Conservation (phyloP, 441 rosid genomes). For the Caryocar brasiliense region DNA sequence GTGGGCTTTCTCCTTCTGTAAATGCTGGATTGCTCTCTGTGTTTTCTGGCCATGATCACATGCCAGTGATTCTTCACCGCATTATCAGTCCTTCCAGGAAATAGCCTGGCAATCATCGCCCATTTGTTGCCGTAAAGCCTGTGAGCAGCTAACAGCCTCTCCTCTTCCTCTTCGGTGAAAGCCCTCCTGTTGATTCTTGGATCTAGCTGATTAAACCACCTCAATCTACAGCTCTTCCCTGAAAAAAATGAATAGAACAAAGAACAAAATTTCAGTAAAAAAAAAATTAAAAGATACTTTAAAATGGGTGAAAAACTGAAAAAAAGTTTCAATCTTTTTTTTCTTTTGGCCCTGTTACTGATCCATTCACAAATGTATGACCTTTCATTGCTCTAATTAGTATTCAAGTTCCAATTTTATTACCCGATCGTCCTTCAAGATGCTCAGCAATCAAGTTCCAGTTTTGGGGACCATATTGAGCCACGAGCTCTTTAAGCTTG, state of each 20-base stretch:
- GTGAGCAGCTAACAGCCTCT: conserved; percentile 67
- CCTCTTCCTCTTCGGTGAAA: conserved; percentile 82
- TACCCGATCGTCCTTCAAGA: conserved; percentile 90
- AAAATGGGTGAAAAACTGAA: too few relatives aligned
- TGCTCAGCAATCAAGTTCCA: conserved; percentile 94
- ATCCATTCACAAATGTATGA: conserved; percentile 3
- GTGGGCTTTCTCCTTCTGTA: conserved; percentile 39
- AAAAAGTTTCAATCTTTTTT: conserved; percentile 5
- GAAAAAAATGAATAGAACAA: conserved; percentile 1
- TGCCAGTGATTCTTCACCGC: conserved; percentile 99
- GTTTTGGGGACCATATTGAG: conserved; percentile 83
- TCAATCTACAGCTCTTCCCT: conserved; percentile 91
- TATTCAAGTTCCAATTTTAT: too few relatives aligned
- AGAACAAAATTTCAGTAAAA: neutral
- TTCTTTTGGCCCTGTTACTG: neutral
- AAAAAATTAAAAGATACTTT: neutral
- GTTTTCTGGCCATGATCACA: conserved; percentile 83
- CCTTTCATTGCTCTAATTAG: too few relatives aligned
- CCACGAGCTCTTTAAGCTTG: conserved; percentile 79
- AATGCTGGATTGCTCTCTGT: conserved; percentile 63
- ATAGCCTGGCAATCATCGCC: conserved; percentile 86
- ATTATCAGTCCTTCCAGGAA: conserved; percentile 93
- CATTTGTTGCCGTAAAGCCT: conserved; percentile 80
- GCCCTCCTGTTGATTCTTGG: conserved; percentile 84
- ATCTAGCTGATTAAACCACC: conserved; percentile 96